Base-by-base conservation (phyloP, 2,329 filamentous ascomycete genomes). In the Fusarium verrucosum region DNA sequence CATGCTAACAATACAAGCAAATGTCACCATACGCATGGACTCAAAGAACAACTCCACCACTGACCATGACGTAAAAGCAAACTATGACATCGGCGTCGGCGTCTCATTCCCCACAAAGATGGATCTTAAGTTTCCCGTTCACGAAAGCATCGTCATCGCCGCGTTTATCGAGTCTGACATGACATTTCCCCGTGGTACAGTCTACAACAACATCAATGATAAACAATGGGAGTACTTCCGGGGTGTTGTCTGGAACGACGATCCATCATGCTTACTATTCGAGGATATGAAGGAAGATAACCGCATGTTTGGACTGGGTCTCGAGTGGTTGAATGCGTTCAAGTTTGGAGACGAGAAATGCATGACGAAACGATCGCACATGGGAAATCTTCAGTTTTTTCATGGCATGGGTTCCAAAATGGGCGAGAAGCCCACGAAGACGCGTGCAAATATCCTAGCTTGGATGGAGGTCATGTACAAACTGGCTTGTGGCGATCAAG, bases 391-490 rank as follows among this genome's bases (percentile, higher is more conserved):
- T 0, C 64, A 67, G 7, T 67, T 67, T 41, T 49, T 67, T 10
- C 63, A 67, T 3, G 43, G 50, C 3, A 67, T 67, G 64, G 63
- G 45, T 0, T 62, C 64, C 1, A 23, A 40, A 5, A 10, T 56
- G 25, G 63, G 55, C 0, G 59, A 67, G 30, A 41, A 67, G 5
- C 58, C 64, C 22, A 64, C 9, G n/a, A 57, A 57, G 19, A 67
- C 63, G 0, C 40, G 40, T 7, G 37, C 33, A 3, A 51, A 47
- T 11, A 49, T 60, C 2, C 25, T 67, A 5, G 36, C 30, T 0
- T 67, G 64, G 64, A 44, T 67, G 10, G 54, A 67, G 17, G 50
- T 61, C 8, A 67, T 67, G 64, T 67, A 65, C 1, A 67, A 67
- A 14, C 64, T 67, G 28, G 64, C 64, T 1, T 53, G 45, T 14